Evolutionary conservation across 805 yeast genomes (phyloP).

Genomic region (Saccharomyces paradoxus): DNA sequence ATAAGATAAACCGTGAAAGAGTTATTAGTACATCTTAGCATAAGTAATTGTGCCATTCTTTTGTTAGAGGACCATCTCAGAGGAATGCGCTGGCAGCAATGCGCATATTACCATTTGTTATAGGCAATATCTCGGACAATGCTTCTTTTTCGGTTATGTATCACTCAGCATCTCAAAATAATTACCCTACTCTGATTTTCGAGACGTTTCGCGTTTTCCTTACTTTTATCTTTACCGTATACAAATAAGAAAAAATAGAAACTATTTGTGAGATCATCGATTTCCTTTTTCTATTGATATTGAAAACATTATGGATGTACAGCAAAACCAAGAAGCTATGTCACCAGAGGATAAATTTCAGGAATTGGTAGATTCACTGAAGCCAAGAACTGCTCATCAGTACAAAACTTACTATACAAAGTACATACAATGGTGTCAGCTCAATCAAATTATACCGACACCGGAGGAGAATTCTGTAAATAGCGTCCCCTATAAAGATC

Average conservation of each 20-base stretch:
- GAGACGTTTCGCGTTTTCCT: background rate
- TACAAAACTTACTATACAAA: slow-evolving; percentile 23
- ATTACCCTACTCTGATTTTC: background rate
- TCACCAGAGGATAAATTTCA: slow-evolving; percentile 6
- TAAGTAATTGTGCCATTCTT: too few relatives aligned
- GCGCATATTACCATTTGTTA: background rate
- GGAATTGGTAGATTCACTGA: slow-evolving; percentile 17
- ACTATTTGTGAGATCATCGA: background rate
- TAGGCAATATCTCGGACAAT: too few relatives aligned
- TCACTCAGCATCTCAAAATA: background rate
- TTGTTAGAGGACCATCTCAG: too few relatives aligned
- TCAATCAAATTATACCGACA: slow-evolving; percentile 6
- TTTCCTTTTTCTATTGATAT: background rate
- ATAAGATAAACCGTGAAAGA: too few relatives aligned
- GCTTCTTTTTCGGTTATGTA: too few relatives aligned
- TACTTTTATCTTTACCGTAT: background rate
- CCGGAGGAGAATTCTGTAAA: slow-evolving; percentile 1
- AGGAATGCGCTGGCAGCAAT: too few relatives aligned
- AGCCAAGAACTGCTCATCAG: slow-evolving; percentile 24
- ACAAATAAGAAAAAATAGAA: background rate
- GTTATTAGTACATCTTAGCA: too few relatives aligned
- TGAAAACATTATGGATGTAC: background rate
- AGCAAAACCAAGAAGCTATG: background rate
- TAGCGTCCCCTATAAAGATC: slow-evolving; percentile 9
- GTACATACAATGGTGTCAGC: slow-evolving; percentile 24